Base-by-base conservation (phyloP, 2,329 filamentous ascomycete genomes). In the Cryphonectria naterciae region DNA sequence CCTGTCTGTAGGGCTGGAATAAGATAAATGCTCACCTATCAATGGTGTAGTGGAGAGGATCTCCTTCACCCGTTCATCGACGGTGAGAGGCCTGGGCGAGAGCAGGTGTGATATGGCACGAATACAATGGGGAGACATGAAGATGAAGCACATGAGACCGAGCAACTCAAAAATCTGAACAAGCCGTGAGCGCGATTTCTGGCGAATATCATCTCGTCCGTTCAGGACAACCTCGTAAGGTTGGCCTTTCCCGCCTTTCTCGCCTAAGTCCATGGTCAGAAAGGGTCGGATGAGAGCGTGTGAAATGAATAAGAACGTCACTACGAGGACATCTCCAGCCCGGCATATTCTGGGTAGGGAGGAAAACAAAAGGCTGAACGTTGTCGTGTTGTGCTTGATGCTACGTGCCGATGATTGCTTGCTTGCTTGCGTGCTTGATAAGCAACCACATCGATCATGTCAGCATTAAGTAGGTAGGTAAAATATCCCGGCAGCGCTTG, bases 31-130 rank as follows among this genome's bases (percentile, higher is more conserved):
- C 63, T 46, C 80, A 87, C 85, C 85, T 72, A 88, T 87, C 74
- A 88, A 77, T 1, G 86, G 85, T 1, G 82, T 85, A 6, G 78
- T 74, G 6, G 80, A 78, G 43, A 88, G 80, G 46, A 88, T 85
- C 46, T 77, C 78, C 49, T 80, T 81, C 56, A 85, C 85, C 52
- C 85, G 81, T 65, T 84, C 78, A 65, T 87, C 83, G 32, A 85
- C 75, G 4, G 81, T 81, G 70, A 68, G 67, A 4, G 60, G 28
- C 52, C 43, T 52, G 3, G 63, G 68, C 5, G 62, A n/a, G 32
- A 66, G 58, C 39, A 22, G 28, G 15, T 49, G 67, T 8, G 39
- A 68, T 28, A 72, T 17, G 37, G 68, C 69, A 69, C 46, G 68
- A 35, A 49, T 25, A 28, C 72, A 73, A 35, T 67, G 39, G 39